Percentiles rank a stretch among this genome's conserved stretches.
Conservation (phyloP, 805 yeast genomes). For the Monosporozyma aquatica region DNA sequence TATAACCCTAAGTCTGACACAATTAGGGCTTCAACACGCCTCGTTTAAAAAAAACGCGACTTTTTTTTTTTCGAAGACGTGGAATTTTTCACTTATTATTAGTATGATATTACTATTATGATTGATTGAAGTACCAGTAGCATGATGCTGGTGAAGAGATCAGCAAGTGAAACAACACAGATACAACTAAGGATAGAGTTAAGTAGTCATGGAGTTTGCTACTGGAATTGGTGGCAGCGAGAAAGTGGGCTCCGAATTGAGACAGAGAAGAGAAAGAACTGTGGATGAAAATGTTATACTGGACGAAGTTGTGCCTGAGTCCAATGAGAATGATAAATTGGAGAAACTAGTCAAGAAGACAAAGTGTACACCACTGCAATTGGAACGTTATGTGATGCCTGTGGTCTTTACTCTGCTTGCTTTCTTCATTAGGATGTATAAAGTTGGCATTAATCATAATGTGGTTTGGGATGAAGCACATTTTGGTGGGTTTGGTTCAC, state of each 20-base stretch:
- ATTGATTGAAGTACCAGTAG: too few relatives aligned
- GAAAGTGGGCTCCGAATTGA: not conserved
- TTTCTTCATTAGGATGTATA: slow-evolving; percentile 48
- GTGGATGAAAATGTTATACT: not conserved
- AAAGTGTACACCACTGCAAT: slow-evolving; percentile 3
- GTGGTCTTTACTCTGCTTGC: slow-evolving; percentile 38
- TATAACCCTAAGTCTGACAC: too few relatives aligned
- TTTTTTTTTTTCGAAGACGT: too few relatives aligned
- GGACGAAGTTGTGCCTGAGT: slow-evolving; percentile 2
- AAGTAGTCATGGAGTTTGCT: not conserved
- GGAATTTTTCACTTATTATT: too few relatives aligned
- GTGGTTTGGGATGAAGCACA: slow-evolving; percentile 91
- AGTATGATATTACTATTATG: too few relatives aligned
- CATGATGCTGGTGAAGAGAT: too few relatives aligned
- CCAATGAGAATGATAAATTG: not conserved
- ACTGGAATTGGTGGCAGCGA: not conserved
- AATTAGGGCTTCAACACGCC: too few relatives aligned
- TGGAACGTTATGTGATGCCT: slow-evolving; percentile 36
- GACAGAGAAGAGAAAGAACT: not conserved
- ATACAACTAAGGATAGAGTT: too few relatives aligned
- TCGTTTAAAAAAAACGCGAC: too few relatives aligned
- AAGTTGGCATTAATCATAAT: slow-evolving; percentile 44
- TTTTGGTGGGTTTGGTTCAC: slow-evolving; percentile 79
- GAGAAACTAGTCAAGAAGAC: slow-evolving; percentile 2
- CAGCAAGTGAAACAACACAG: too few relatives aligned